A percentile compares a stretch with the other conserved stretches of the same genome.
Conservation (phyloP, 768 basidiomycete species). For the Dentipellis sp. region DNA sequence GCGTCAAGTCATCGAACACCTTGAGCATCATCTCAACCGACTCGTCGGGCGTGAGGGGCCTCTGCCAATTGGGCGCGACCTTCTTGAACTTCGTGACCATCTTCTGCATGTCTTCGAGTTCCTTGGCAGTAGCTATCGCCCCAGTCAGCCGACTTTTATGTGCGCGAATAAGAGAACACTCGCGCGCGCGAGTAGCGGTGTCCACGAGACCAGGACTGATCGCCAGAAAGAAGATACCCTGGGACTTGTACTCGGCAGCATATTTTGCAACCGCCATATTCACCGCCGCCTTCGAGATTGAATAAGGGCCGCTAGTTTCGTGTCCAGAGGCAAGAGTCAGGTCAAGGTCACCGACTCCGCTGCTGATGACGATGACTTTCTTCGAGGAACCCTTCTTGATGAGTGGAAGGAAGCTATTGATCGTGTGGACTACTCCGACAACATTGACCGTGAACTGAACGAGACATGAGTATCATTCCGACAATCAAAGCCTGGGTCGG, state of each 20-base stretch:
- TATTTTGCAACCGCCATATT: constrained; percentile 30
- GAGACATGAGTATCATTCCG: neutral
- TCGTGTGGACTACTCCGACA: constrained; percentile 25
- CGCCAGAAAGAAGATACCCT: constrained; percentile 28
- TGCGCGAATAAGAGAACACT: neutral
- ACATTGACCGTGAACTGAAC: constrained; percentile 26
- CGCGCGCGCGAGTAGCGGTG: constrained; percentile 12
- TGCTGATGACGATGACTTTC: constrained; percentile 27
- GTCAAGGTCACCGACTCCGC: constrained; percentile 22
- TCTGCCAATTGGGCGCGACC: neutral
- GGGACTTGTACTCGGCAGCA: constrained; percentile 20
- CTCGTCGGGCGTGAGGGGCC: neutral
- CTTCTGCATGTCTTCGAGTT: neutral
- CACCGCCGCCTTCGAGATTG: constrained; percentile 28
- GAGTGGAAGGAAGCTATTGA: constrained; percentile 31
- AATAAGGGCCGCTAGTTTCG: constrained; percentile 18
- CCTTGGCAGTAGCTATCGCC: neutral
- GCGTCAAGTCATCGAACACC: neutral
- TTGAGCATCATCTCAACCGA: neutral
- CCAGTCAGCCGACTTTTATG: neutral
- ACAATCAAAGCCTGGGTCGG: neutral
- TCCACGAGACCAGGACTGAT: constrained; percentile 30
- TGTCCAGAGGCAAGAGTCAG: constrained; percentile 14
- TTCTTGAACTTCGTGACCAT: neutral
- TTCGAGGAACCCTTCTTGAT: constrained; percentile 23